phyloP scores from a whole-genome alignment of 1,139 yeast genomes.

The Saccharomyces hybrid region DNA sequence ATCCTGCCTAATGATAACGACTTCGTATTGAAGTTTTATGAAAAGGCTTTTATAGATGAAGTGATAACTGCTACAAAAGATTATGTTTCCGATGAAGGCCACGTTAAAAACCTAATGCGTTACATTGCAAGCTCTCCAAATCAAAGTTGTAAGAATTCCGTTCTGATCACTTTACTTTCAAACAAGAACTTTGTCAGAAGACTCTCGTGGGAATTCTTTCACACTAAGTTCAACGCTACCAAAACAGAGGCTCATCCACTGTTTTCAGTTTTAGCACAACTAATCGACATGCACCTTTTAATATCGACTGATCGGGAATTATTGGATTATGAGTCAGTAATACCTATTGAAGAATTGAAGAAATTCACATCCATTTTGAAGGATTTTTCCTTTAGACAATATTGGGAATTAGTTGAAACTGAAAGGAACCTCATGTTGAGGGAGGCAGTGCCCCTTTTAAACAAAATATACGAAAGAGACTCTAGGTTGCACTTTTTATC shows the following conservation, averaged over 20 bases:
- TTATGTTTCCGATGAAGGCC: neutral
- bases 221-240: conserved; percentile 14
- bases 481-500: conserved; percentile 51
- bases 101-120: neutral
- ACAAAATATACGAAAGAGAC: conserved; percentile 65
- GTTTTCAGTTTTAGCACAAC: conserved; percentile 36
- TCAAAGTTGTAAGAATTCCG: conserved; percentile 20
- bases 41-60: neutral
- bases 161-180: conserved; percentile 13
- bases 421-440: conserved; percentile 31
- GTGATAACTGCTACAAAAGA: neutral
- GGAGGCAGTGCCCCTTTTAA: conserved; percentile 46
- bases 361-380: conserved; percentile 47
- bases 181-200: conserved; percentile 15
- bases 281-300: conserved; percentile 50
- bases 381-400: conserved; percentile 45
- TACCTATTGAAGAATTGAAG: conserved; percentile 42
- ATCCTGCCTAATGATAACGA: neutral
- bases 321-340: conserved; percentile 36
- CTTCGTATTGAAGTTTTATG: neutral
- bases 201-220: conserved; percentile 27
- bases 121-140: conserved; percentile 25
- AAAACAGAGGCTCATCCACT: neutral
- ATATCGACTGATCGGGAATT: conserved; percentile 68
- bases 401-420: conserved; percentile 36